Evolutionary conservation across 2,329 filamentous ascomycete species (phyloP).

Genomic region (Aspergillus sp.): DNA sequence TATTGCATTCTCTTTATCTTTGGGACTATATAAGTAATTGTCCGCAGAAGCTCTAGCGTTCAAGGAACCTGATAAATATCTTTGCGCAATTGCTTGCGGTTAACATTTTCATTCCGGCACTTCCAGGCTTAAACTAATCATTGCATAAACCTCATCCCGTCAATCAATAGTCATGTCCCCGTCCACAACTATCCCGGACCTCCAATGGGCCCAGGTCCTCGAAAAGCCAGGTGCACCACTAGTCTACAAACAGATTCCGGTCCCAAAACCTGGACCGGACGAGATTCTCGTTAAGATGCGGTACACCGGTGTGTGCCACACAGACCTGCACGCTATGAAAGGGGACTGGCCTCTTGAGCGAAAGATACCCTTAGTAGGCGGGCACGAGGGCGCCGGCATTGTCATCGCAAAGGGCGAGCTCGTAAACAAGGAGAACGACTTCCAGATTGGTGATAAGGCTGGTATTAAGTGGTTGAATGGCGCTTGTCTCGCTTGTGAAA

Average conservation of each 20-base stretch:
- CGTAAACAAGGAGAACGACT: constrained; percentile 68
- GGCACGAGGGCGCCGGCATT: constrained; percentile 75
- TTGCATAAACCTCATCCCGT: neutral
- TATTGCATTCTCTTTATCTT: too few relatives aligned
- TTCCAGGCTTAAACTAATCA: neutral
- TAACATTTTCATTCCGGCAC: neutral
- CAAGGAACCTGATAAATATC: too few relatives aligned
- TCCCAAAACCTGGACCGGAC: constrained; percentile 77
- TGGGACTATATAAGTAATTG: too few relatives aligned
- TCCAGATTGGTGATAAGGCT: constrained; percentile 79
- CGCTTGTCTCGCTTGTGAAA: constrained; percentile 77
- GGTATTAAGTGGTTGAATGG: constrained; percentile 94
- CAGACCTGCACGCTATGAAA: constrained; percentile 76
- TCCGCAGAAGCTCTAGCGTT: too few relatives aligned
- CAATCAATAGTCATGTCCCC: neutral
- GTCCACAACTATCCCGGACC: constrained; percentile 62
- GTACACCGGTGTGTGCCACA: constrained; percentile 89
- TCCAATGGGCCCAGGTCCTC: constrained; percentile 90
- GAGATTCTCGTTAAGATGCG: constrained; percentile 91
- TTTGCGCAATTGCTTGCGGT: neutral
- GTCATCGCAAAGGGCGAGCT: constrained; percentile 78
- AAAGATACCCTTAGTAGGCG: constrained; percentile 84
- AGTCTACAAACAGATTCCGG: constrained; percentile 64
- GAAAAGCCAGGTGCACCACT: constrained; percentile 74
- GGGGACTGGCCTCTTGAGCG: constrained; percentile 85